A percentile compares a stretch with the other conserved stretches of the same genome.
phyloP scores from a whole-genome alignment of 192 early-diverging fungal species.

The Backusella psychrophila region DNA sequence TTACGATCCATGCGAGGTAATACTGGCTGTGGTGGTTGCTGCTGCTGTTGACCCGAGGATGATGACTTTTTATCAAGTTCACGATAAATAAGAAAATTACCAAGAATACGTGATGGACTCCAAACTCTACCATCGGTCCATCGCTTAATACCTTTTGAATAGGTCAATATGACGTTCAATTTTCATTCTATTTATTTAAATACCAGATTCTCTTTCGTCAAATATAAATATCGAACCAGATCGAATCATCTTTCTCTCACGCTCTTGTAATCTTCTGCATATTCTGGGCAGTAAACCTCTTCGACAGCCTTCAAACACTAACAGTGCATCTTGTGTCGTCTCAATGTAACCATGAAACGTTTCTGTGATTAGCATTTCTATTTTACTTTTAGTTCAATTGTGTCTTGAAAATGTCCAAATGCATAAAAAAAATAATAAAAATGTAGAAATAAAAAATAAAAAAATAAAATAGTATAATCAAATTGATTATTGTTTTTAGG shows the following conservation, averaged over 20 bases:
- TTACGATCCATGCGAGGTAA: conserved; percentile 26
- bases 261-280: conserved; percentile 65
- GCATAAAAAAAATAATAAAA: background rate
- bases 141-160: conserved; percentile 62
- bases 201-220: conserved; percentile 75
- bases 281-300: conserved; percentile 65
- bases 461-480: background rate
- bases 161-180: background rate
- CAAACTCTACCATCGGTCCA: conserved; percentile 86
- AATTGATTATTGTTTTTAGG: too few relatives aligned
- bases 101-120: conserved; percentile 81
- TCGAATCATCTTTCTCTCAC: conserved; percentile 66
- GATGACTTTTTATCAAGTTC: conserved; percentile 50
- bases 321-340: conserved; percentile 72
- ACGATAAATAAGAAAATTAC: conserved; percentile 81
- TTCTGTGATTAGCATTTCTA: conserved; percentile 27
- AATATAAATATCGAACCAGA: conserved; percentile 83
- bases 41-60: background rate
- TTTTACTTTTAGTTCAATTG: background rate
- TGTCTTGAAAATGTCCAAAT: background rate
- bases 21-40: conserved; percentile 11
- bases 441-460: too few relatives aligned
- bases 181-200: background rate
- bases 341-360: conserved; percentile 69
- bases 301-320: conserved; percentile 78